Percentiles rank a stretch among this genome's conserved stretches.
Conservation (phyloP, 192 early-diverging fungal genomes). For the Entomortierella parvispora region DNA sequence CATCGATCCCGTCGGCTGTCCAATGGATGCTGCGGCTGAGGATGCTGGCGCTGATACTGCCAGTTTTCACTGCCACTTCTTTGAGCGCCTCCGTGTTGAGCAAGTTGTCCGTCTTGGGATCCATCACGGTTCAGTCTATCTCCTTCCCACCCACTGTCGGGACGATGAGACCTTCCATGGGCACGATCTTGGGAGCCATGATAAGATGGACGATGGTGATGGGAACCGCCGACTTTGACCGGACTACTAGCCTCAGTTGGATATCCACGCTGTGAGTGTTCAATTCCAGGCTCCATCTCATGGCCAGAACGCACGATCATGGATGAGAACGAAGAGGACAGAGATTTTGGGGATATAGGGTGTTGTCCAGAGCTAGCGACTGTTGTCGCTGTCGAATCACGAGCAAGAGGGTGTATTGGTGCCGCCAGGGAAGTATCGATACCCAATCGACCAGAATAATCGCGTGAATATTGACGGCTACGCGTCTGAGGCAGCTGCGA, state of each 20-base stretch:
- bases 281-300: constrained; percentile 37
- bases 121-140: constrained; percentile 1
- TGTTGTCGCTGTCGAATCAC: not conserved
- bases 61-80: constrained; percentile 21
- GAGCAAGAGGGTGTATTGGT: constrained; percentile 18
- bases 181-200: not conserved
- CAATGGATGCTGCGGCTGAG: constrained; percentile 4
- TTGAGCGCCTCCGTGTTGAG: not conserved
- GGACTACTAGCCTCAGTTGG: not conserved
- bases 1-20: not conserved
- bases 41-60: constrained; percentile 13
- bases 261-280: constrained; percentile 17
- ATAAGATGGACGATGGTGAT: constrained; percentile 1
- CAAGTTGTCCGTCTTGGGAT: not conserved
- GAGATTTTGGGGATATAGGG: constrained; percentile 20
- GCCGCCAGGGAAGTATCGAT: not conserved
- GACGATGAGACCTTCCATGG: no score
- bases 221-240: not conserved
- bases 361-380: not conserved
- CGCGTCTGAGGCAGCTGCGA: not conserved
- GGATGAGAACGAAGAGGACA: constrained; percentile 24
- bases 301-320: constrained; percentile 10
- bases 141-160: not conserved
- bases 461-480: not conserved
- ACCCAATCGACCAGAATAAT: not conserved